Conservation (phyloP, 148 eudicot species). For the Heliosperma pusillum region DNA sequence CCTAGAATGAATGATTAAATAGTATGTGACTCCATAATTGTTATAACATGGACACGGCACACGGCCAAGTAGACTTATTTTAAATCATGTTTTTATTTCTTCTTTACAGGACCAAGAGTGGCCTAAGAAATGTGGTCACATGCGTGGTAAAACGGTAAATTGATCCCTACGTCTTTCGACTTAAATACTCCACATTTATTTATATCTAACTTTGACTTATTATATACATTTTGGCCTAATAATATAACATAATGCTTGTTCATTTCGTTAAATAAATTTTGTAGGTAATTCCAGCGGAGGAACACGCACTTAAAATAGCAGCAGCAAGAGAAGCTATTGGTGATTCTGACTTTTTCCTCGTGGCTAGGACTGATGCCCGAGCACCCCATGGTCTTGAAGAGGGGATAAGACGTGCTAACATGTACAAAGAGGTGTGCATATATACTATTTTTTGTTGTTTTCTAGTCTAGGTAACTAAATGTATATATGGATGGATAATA, state of each 20-base stretch:
- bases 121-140: conserved; percentile 44
- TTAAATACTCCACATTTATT: too few species aligned
- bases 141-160: conserved; percentile 17
- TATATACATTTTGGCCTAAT: background rate
- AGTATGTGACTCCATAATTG: background rate
- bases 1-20: background rate
- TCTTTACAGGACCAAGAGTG: conserved; percentile 35
- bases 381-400: conserved; percentile 38
- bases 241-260: background rate
- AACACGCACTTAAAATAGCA: conserved; percentile 40
- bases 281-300: conserved; percentile 27
- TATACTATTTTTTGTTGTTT: too few species aligned
- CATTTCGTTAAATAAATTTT: background rate
- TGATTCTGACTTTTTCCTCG: conserved; percentile 38
- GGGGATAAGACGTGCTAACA: conserved; percentile 40
- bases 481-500: too few species aligned
- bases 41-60: background rate
- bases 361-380: conserved; percentile 42
- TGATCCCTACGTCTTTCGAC: background rate
- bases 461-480: too few species aligned
- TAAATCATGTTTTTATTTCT: background rate
- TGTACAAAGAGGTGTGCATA: conserved; percentile 28
- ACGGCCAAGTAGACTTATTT: background rate
- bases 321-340: conserved; percentile 46
- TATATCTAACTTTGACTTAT: background rate